Percentiles rank a stretch among this genome's conserved stretches.
Conservation (phyloP, 352 stramenopile genomes). For the Globisporangium acanthophoron region DNA sequence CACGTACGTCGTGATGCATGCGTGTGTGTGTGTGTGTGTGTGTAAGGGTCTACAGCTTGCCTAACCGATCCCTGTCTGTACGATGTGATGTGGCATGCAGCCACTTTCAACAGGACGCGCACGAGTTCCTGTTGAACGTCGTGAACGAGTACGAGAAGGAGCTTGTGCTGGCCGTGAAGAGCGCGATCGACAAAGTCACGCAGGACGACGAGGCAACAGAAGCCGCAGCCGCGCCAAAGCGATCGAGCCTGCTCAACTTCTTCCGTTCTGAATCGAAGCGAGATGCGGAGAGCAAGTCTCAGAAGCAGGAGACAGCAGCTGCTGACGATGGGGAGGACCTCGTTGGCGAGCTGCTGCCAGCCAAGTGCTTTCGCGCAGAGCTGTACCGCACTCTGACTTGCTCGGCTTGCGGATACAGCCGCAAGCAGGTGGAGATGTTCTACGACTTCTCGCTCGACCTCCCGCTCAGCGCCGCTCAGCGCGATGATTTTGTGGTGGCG, state of each 20-base stretch:
- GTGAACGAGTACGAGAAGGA: constrained; percentile 86
- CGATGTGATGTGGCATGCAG: constrained; percentile 19
- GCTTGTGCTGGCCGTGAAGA: constrained; percentile 42
- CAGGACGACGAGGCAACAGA: constrained; percentile 12
- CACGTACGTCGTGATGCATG: constrained; percentile 35
- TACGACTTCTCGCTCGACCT: constrained; percentile 86
- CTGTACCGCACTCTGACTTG: constrained; percentile 77
- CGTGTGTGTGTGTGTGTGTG: not conserved
- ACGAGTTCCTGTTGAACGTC: constrained; percentile 83
- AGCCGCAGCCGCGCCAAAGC: constrained; percentile 23
- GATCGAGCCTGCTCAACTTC: constrained; percentile 54
- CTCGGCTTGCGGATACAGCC: constrained; percentile 67
- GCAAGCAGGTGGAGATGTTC: constrained; percentile 75
- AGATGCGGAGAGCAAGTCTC: constrained; percentile 1
- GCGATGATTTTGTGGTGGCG: constrained; percentile 4
- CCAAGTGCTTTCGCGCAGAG: constrained; percentile 74
- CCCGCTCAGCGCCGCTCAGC: constrained; percentile 28
- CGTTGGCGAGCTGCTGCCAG: constrained; percentile 49
- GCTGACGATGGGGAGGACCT: constrained; percentile 37
- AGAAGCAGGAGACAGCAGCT: constrained; percentile 12
- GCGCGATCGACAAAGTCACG: constrained; percentile 11
- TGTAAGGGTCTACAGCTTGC: not conserved
- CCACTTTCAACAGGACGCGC: constrained; percentile 81
- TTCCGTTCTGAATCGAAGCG: constrained; percentile 34
- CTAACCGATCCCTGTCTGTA: not conserved